Evolutionary conservation across 306 rosid species (phyloP).

Genomic region (Trichosanthes cucumerina): DNA sequence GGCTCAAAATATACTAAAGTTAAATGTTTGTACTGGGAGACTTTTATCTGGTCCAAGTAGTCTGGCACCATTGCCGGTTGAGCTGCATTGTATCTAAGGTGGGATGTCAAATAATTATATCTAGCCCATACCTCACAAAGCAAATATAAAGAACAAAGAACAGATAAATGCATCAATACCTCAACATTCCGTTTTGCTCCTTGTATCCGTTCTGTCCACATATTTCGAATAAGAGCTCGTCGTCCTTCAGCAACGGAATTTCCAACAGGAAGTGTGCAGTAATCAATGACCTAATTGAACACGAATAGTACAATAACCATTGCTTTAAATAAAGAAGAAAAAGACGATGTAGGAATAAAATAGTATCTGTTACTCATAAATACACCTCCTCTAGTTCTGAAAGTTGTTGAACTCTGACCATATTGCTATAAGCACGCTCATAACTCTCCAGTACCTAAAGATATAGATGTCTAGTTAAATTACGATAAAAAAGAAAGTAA

Average conservation of each 20-base stretch:
- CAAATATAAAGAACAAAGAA: neutral
- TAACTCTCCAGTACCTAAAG: constrained; percentile 92
- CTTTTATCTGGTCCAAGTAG: no score
- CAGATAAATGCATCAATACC: constrained; percentile 31
- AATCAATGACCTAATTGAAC: constrained; percentile 70
- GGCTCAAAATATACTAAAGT: neutral
- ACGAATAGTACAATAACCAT: constrained; percentile 1
- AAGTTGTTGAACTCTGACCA: constrained; percentile 96
- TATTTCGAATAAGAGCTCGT: constrained; percentile 81
- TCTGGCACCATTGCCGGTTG: neutral
- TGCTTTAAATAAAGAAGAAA: neutral
- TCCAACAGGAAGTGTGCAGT: constrained; percentile 69
- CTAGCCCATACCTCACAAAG: neutral
- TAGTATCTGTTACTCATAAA: neutral
- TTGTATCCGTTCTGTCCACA: constrained; percentile 98
- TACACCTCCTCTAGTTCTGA: constrained; percentile 97
- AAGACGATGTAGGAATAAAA: neutral
- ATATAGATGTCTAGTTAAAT: neutral
- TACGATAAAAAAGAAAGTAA: neutral
- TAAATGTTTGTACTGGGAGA: no score
- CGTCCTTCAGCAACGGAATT: constrained; percentile 82
- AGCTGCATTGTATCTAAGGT: neutral
- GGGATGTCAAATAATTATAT: neutral
- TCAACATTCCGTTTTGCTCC: constrained; percentile 92
- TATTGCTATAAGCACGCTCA: constrained; percentile 90